These are phyloP conservation scores for Suillus subalutaceus DNA, from an alignment of 768 basidiomycete species.

Conservation along the genomic window DNA sequence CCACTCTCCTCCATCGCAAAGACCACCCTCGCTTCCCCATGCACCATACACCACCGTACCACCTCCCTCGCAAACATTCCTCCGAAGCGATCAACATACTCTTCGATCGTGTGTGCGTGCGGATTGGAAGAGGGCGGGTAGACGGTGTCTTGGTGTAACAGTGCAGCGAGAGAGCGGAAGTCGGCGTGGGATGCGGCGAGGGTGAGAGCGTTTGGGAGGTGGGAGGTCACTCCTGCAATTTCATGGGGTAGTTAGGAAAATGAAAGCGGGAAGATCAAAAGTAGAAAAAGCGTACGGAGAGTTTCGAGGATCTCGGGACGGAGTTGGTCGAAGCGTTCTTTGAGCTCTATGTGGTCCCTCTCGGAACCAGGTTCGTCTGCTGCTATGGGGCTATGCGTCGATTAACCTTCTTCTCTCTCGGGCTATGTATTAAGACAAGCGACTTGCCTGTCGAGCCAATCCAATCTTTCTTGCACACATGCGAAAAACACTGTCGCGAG, in stretches of 20 bases:
- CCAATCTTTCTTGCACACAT: conserved; percentile 67
- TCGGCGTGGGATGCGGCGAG: conserved; percentile 89
- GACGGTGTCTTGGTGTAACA: conserved; percentile 72
- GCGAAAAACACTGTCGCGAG: conserved; percentile 66
- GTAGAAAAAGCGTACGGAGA: conserved; percentile 57
- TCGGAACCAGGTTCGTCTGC: conserved; percentile 50
- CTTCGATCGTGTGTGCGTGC: conserved; percentile 59
- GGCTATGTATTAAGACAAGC: background rate
- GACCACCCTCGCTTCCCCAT: conserved; percentile 81
- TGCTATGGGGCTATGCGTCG: conserved; percentile 45
- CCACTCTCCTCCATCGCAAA: conserved; percentile 68
- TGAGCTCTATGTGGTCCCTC: conserved; percentile 60
- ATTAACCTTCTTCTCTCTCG: conserved; percentile 2
- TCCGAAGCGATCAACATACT: conserved; percentile 77
- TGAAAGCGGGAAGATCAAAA: conserved; percentile 4
- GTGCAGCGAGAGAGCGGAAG: conserved; percentile 80
- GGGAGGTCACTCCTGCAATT: conserved; percentile 62
- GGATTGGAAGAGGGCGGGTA: conserved; percentile 70
- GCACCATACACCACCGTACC: conserved; percentile 92
- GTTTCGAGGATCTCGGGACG: conserved; percentile 80
- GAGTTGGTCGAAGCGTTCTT: conserved; percentile 68
- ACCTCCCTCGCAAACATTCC: conserved; percentile 86
- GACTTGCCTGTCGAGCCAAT: conserved; percentile 65
- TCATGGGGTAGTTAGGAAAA: background rate
- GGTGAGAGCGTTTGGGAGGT: conserved; percentile 70